Conservation (phyloP, 208 protist genomes). For the Leishmania major region DNA sequence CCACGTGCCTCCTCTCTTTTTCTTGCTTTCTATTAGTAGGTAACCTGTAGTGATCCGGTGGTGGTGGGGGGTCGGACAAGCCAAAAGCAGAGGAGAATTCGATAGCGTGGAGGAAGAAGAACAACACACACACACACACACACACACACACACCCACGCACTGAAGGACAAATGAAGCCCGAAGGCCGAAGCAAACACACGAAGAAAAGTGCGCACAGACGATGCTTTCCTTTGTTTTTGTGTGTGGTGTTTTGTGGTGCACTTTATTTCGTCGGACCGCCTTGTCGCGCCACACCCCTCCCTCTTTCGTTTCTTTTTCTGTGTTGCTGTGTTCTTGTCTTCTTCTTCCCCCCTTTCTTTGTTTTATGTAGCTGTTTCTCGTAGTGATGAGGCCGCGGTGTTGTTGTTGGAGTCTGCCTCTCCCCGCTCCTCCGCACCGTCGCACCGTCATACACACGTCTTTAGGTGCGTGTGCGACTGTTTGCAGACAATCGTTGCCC, state of each 20-base stretch:
- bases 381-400: not conserved
- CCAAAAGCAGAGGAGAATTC: not conserved
- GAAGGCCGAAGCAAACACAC: too few species aligned
- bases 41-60: not conserved
- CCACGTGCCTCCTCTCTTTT: not conserved
- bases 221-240: not conserved
- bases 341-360: not conserved
- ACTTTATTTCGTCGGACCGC: not conserved
- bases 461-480: not conserved
- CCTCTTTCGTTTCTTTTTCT: not conserved
- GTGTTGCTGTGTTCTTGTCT: slow-evolving; percentile 7
- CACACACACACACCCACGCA: not conserved
- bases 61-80: not conserved
- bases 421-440: not conserved
- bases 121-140: not conserved
- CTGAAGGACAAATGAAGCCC: too few species aligned
- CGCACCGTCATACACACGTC: too few species aligned
- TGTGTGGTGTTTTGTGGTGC: not conserved
- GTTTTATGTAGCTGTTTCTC: not conserved
- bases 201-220: too few species aligned
- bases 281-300: not conserved
- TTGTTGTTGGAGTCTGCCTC: not conserved
- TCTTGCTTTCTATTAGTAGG: not conserved
- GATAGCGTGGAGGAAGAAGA: not conserved
- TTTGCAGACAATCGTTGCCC: not conserved